phyloP scores from a whole-genome alignment of 2,329 filamentous ascomycete species.

The Paecilomyces sp. region DNA sequence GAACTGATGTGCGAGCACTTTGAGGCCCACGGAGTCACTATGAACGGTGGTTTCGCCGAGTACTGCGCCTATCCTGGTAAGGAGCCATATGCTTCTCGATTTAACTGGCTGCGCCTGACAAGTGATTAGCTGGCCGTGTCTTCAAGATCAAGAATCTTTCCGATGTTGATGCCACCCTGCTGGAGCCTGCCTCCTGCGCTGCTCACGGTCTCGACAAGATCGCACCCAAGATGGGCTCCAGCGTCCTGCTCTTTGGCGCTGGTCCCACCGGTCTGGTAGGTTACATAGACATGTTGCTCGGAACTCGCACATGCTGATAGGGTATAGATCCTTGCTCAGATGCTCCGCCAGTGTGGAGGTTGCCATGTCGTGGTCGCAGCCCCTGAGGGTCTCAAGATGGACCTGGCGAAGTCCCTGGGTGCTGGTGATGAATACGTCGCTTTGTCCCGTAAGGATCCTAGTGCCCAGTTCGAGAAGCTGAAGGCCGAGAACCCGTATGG shows the following conservation, averaged over 20 bases:
- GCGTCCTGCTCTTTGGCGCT: conserved; percentile 59
- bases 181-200: conserved; percentile 63
- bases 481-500: conserved; percentile 62
- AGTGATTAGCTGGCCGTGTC: conserved; percentile 43
- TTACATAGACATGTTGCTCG: not conserved
- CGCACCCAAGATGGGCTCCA: conserved; percentile 55
- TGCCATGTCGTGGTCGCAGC: conserved; percentile 65
- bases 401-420: conserved; percentile 49
- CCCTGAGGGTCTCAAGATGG: conserved; percentile 62
- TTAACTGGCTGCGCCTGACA: conserved; percentile 4
- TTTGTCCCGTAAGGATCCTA: conserved; percentile 44
- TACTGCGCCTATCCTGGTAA: conserved; percentile 50
- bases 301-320: not conserved
- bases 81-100: not conserved
- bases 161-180: conserved; percentile 59
- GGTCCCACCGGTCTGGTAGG: conserved; percentile 57
- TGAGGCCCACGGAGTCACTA: conserved; percentile 51
- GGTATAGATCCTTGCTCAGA: conserved; percentile 48
- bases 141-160: conserved; percentile 60
- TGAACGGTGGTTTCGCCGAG: conserved; percentile 67
- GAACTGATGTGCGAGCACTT: conserved; percentile 63
- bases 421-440: conserved; percentile 43
- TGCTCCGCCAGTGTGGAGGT: conserved; percentile 59
- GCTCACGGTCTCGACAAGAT: conserved; percentile 64
- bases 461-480: conserved; percentile 55